phyloP scores from a whole-genome alignment of 805 yeast genomes.

The Yarrowia sp. region DNA sequence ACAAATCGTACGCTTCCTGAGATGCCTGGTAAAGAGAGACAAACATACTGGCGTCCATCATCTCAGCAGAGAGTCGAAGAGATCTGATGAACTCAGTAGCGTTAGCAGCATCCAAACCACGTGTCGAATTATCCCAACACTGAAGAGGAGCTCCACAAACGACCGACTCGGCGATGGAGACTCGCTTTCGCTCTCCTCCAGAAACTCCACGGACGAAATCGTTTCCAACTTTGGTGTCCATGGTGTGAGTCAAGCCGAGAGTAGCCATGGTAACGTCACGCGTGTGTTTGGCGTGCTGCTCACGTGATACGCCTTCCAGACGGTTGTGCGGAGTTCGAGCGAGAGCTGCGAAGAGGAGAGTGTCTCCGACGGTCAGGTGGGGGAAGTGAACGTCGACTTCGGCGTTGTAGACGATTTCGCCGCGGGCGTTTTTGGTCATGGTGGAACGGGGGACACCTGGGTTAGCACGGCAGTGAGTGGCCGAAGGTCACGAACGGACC shows the following conservation, averaged over 20 bases:
- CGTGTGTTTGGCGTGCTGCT: conserved; percentile 52
- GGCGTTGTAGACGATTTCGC: conserved; percentile 71
- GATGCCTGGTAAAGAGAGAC: conserved; percentile 70
- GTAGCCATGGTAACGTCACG: conserved; percentile 54
- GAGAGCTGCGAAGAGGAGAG: conserved; percentile 58
- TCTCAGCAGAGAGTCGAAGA: conserved; percentile 56
- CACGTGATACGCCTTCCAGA: conserved; percentile 54
- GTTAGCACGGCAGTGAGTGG: too few relatives aligned
- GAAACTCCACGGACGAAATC: conserved; percentile 68
- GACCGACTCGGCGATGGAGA: conserved; percentile 60
- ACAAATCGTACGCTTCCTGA: conserved; percentile 58
- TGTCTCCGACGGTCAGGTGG: conserved; percentile 63
- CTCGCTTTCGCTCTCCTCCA: conserved; percentile 73
- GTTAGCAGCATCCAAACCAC: conserved; percentile 72
- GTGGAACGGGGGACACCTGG: conserved; percentile 46
- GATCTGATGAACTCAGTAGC: conserved; percentile 64
- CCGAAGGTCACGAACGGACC: too few relatives aligned
- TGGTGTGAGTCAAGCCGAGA: conserved; percentile 51
- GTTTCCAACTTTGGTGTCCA: conserved; percentile 62
- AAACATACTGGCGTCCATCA: conserved; percentile 54
- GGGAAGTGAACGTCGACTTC: conserved; percentile 70
- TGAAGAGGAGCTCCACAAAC: conserved; percentile 48
- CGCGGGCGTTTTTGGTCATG: conserved; percentile 54
- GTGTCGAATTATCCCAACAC: conserved; percentile 71
- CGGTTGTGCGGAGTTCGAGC: conserved; percentile 63